Evolutionary conservation across 345 rosid species (phyloP).

Genomic region (Eucalyptus brandiana): DNA sequence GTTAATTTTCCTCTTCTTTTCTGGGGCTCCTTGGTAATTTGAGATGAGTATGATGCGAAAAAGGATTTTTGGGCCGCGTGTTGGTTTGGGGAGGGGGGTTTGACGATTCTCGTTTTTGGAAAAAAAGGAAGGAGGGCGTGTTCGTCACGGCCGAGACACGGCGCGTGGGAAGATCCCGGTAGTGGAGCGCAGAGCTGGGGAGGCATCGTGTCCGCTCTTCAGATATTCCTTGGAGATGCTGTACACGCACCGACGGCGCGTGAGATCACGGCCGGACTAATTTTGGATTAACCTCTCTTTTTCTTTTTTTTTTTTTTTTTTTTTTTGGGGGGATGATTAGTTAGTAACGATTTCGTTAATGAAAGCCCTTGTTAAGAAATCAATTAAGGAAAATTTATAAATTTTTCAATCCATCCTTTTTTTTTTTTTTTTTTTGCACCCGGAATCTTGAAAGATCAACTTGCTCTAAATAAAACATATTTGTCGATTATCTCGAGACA

Average conservation of each 20-base stretch:
- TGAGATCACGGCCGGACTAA: background rate
- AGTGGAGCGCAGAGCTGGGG: background rate
- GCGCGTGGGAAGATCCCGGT: background rate
- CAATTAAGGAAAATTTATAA: background rate
- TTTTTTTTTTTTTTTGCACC: too few relatives aligned
- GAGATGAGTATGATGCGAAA: background rate
- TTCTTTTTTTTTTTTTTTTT: accelerated
- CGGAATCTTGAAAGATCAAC: background rate
- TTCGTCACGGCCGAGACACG: background rate
- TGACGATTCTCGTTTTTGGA: background rate
- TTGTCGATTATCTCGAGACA: background rate
- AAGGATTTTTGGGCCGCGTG: background rate
- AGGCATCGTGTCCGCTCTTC: background rate
- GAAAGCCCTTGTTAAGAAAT: background rate
- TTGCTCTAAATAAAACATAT: background rate
- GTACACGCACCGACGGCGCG: background rate
- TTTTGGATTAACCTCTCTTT: background rate
- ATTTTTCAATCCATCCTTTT: background rate
- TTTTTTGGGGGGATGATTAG: background rate
- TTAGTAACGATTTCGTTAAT: background rate
- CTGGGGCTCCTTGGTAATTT: background rate
- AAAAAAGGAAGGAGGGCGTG: background rate
- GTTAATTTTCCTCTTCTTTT: background rate
- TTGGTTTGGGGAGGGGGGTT: background rate
- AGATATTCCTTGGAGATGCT: background rate